Conservation (phyloP, 768 basidiomycete genomes). For the Hypsizygus marmoreus region DNA sequence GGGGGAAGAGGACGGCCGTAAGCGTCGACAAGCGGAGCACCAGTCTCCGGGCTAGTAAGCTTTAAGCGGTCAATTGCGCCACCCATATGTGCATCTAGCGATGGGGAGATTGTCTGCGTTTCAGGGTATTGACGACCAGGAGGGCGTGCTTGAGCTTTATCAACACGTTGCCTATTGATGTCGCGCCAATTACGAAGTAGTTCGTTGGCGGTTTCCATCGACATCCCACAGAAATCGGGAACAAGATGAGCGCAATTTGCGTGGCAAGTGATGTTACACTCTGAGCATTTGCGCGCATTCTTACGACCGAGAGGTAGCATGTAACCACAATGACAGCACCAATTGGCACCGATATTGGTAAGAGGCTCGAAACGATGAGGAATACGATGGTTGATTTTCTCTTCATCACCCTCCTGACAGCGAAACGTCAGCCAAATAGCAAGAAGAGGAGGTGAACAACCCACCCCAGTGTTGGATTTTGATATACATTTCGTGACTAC, state of each 20-base stretch:
- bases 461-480: constrained; percentile 90
- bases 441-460: constrained; percentile 26
- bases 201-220: constrained; percentile 98
- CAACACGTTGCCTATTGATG: constrained; percentile 75
- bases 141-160: constrained; percentile 45
- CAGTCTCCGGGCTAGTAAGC: constrained; percentile 41
- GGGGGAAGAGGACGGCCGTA: constrained; percentile 39
- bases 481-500: constrained; percentile 99
- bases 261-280: constrained; percentile 96
- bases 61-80: constrained; percentile 47
- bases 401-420: constrained; percentile 87
- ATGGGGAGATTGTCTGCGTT: constrained; percentile 33
- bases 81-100: constrained; percentile 31
- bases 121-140: constrained; percentile 34
- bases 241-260: constrained; percentile 97
- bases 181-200: constrained; percentile 88
- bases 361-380: constrained; percentile 97
- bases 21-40: constrained; percentile 32
- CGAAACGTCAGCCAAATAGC: constrained; percentile 5
- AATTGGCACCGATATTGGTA: constrained; percentile 96
- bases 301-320: constrained; percentile 97
- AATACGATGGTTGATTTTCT: constrained; percentile 99
- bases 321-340: constrained; percentile 99
- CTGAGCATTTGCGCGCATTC: constrained; percentile 93
- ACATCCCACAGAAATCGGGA: constrained; percentile 99